These are phyloP conservation scores for Blastobotrys terrestris DNA, from an alignment of 805 yeast species.

Conservation along the genomic window DNA sequence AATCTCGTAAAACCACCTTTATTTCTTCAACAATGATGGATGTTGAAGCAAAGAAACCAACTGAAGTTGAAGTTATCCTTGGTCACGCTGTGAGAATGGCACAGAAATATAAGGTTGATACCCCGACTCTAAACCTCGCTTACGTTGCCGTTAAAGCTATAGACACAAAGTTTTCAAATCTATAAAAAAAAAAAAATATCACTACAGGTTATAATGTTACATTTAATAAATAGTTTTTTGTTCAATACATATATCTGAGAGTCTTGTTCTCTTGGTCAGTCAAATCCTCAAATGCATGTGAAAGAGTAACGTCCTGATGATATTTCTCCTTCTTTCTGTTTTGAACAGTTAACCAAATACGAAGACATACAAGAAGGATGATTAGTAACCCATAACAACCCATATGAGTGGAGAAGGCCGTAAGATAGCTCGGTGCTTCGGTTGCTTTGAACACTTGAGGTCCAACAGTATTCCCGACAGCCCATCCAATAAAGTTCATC, in stretches of 20 bases:
- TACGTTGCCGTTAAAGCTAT: slow-evolving; percentile 47
- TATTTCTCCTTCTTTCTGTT: slow-evolving; percentile 2
- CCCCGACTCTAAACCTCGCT: slow-evolving; percentile 54
- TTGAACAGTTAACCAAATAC: neutral
- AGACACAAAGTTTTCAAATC: slow-evolving; percentile 1
- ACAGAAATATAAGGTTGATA: slow-evolving; percentile 37
- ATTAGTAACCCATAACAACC: neutral
- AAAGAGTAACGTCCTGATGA: neutral
- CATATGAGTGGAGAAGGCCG: neutral
- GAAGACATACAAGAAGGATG: neutral
- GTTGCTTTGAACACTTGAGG: slow-evolving; percentile 6
- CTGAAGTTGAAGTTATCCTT: slow-evolving; percentile 64
- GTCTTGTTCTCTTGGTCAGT: slow-evolving; percentile 13
- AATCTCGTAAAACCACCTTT: slow-evolving; percentile 3
- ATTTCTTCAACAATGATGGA: slow-evolving; percentile 69
- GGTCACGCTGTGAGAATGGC: slow-evolving; percentile 56
- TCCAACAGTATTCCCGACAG: slow-evolving; percentile 26
- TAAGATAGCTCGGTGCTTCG: neutral
- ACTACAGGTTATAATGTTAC: no score
- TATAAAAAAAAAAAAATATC: slow-evolving; percentile 6
- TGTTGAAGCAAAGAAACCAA: slow-evolving; percentile 51
- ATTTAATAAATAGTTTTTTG: no score
- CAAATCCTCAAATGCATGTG: slow-evolving; percentile 9
- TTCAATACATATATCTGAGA: slow-evolving; percentile 8
- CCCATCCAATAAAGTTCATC: slow-evolving; percentile 20